Evolutionary conservation across 441 rosid species (phyloP), one percentile per base, ranked within the genome.

Genomic region (Populus hybrid): DNA sequence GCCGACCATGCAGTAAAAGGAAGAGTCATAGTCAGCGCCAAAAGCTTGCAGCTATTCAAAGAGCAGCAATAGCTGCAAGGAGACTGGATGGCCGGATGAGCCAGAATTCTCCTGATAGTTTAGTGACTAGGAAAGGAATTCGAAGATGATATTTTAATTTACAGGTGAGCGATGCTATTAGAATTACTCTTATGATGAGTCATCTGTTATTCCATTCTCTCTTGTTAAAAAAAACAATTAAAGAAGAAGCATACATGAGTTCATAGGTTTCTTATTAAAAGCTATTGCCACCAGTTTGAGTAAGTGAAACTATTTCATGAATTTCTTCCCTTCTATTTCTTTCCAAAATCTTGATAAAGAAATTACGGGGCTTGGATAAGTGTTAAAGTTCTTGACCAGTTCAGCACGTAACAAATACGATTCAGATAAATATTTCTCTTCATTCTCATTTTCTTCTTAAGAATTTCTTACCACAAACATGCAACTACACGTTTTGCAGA

Each of bases 1-100:
- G 64, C 59, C 40, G 65, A 72, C 42, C 9, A n/a, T 81, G 83
- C 87, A 92, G 98, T 87, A 91, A 87, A 83, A 87, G 92, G 77
- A 90, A 83, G 87, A 84, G 88, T 79, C 82, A 85, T 56, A 79
- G 77, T 67, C 96, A 86, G 76, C 92, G 86, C 79, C 92, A 95
- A 81, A 91, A 85, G 84, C 86, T 92, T 36, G 97, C 91, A 61
- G 93, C 93, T 24, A 87, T 91, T 78, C 93, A 88, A 82, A 88
- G 87, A 3, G 69, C 89, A 9, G 90, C 92, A 82, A 88, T 87
- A 3, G 69, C 89, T 9, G 90, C 92, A 3, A 88, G 87, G 84
- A 91, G 85, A 81, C 77, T 90, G 77, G 97, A 90, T 7, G 91
- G 87, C 80, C 85, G 82, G 80, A 74, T 67, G 69, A 82, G 75